phyloP scores from a whole-genome alignment of 2,329 filamentous ascomycete species.

The Cladosporium sp. region DNA sequence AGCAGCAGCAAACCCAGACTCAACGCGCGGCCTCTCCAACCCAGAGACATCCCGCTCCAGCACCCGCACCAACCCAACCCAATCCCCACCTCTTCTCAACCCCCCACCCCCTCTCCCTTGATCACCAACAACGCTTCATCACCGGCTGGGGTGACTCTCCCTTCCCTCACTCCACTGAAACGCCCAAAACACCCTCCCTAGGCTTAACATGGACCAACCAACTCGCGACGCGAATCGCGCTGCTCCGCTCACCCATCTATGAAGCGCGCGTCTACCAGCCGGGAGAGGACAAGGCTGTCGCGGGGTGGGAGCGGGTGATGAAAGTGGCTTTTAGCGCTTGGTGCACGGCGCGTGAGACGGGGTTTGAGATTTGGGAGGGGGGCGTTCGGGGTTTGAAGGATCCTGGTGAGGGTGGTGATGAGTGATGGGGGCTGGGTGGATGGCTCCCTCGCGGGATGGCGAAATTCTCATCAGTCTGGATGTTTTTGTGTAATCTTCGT shows the following conservation, averaged over 20 bases:
- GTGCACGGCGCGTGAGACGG: conserved; percentile 55
- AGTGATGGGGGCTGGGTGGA: no score
- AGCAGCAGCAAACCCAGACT: conserved; percentile 15
- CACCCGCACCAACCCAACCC: background rate
- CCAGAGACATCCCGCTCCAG: background rate
- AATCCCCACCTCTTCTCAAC: conserved; percentile 33
- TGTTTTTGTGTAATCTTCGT: no score
- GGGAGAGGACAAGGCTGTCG: conserved; percentile 43
- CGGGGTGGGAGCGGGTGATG: conserved; percentile 68
- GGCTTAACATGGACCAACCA: conserved; percentile 91
- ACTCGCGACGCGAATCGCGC: conserved; percentile 72
- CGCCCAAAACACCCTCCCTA: conserved; percentile 76
- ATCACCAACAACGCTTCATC: conserved; percentile 92
- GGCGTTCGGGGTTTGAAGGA: conserved; percentile 40
- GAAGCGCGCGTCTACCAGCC: conserved; percentile 35
- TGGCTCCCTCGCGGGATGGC: no score
- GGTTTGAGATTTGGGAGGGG: conserved; percentile 70
- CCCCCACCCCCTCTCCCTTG: conserved; percentile 61
- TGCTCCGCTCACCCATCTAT: conserved; percentile 65
- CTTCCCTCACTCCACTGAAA: conserved; percentile 21
- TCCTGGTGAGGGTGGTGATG: background rate
- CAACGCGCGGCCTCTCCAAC: conserved; percentile 19
- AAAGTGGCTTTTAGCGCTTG: conserved; percentile 89
- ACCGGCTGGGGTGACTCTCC: conserved; percentile 80
- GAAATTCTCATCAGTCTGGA: no score